Base-by-base conservation (phyloP, 148 eudicot species). In the Fagopyrum homotropicum region DNA sequence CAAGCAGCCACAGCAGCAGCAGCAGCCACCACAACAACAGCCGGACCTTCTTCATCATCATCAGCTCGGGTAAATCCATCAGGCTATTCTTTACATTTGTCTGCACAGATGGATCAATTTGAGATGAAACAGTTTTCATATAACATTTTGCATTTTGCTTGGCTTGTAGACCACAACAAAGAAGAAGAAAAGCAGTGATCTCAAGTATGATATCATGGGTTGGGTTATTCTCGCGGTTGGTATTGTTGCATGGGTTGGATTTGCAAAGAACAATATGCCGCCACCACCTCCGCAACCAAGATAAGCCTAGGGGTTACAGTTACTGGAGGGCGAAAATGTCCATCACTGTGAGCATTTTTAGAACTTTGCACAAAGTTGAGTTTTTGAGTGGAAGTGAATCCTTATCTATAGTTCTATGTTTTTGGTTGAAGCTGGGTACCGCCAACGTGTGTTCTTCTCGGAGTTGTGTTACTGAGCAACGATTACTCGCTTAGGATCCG, bases 191-290 rank as follows among this genome's bases (percentile, higher is more conserved):
- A 79, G 45, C 61, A 79, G 56, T n/a, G 81, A 79, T 68, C 77
- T 79, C 51, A 73, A 69, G 71, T 73, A 79, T 19, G 74, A 79
- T 69, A 55, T 79, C 55, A 40, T 73, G 73, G 81, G 81, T 35
- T 74, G 81, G 81, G 73, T 74, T 66, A 73, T 89, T 54, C 93
- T 89, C 40, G 93, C 89, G 1, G 87, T 82, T 68, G 91, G 89
- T 59, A 78, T 89, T 17, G 85, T 89, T 12, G 87, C 83, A n/a
- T 89, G 91, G 93, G 86, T 88, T 3, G 93, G 93, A 56, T 83
- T 86, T 68, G 85, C 71, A 59, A 89, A 79, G 81, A 89, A 69
- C 81, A 82, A 14, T 70, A 81, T 72, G 64, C 88, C 93, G 49
- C 86, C 89, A 4, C 89, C 89, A 2, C 87, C 93, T 49, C 77